Evolutionary conservation across 805 yeast genomes (phyloP), one percentile per base, ranked within the genome.

Genomic region (Zygoascus bituminiphila): DNA sequence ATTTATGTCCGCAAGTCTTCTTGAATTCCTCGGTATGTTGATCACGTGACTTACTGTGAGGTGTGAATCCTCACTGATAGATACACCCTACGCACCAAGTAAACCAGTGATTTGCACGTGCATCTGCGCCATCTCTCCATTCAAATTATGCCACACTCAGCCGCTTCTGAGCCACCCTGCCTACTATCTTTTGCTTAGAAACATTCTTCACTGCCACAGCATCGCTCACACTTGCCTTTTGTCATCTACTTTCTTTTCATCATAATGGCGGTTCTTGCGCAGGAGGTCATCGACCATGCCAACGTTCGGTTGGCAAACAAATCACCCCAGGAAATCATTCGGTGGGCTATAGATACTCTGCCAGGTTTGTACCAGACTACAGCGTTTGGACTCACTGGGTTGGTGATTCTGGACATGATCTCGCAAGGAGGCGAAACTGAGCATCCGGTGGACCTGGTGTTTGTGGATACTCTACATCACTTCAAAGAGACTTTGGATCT

Each of bases 301-400:
- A 89, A 88, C 66, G 58, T 67, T n/a, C 70, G 74, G 8, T 72
- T 89, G 19, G 68, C 74, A n/a, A 61, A 68, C 6, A 63, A 77
- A 15, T 60, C 78, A 1, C 88, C 97, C 0, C 77, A 79, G 54
- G 86, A 87, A 50, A 79, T 91, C 49, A 67, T 91, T 23, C 69
- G 73, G 58, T 91, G 98, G 97, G 78, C 96, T 0, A 67, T 83
- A 14, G 64, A 77, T n/a, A 87, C 95, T 0, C 81, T 89, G 59
- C 96, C 96, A 2, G 73, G 79, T 37, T 69, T 91, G 35, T 89
- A 64, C 60, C 98, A 91, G 66, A 88, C 96, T 1, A 88, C 98
- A 0, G 98, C 98, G 1, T 88, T 91, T 67, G 98, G 98, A 0
- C 73, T 91, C 42, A 86, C 96, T 1, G 98, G 98, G 0, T 67